Conservation (phyloP, 345 rosid genomes). For the Diplotaxis tenuifolia region DNA sequence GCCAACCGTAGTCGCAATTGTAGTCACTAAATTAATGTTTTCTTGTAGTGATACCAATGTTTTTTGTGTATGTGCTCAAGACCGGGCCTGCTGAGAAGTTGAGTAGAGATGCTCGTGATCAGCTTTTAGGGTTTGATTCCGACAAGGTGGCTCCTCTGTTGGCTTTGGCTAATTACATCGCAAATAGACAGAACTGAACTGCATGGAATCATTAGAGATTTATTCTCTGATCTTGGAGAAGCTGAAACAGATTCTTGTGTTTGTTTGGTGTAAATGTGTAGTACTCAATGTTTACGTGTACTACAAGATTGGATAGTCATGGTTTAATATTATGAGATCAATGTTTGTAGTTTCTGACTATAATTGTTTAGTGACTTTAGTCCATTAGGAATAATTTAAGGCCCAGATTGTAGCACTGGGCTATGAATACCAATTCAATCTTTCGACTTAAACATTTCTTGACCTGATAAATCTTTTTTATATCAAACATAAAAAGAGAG, state of each 20-base stretch:
- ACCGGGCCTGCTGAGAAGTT: slow-evolving; percentile 69
- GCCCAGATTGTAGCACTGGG: not conserved
- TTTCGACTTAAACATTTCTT: not conserved
- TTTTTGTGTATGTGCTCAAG: too few relatives aligned
- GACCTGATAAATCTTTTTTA: not conserved
- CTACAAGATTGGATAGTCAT: not conserved
- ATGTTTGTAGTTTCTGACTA: not conserved
- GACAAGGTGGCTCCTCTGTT: slow-evolving; percentile 77
- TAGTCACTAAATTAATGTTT: too few relatives aligned
- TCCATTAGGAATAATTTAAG: not conserved
- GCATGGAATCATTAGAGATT: not conserved
- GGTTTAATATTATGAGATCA: not conserved
- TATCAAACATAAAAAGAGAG: not conserved
- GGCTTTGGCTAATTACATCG: slow-evolving; percentile 87
- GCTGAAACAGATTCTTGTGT: not conserved
- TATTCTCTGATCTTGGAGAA: not conserved
- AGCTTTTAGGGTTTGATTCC: slow-evolving; percentile 60
- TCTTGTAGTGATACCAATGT: too few relatives aligned
- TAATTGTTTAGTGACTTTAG: too few relatives aligned
- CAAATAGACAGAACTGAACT: slow-evolving; percentile 67
- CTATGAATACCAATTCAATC: not conserved
- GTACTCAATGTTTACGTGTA: slow-evolving; percentile 10
- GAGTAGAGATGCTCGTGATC: slow-evolving; percentile 64
- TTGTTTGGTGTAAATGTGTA: slow-evolving; percentile 4
- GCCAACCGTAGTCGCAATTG: too few relatives aligned